Percentiles rank a stretch among this genome's conserved stretches.
phyloP scores from a whole-genome alignment of 225 moss, liverwort and hornwort genomes.

The Marchantia polymorpha region DNA sequence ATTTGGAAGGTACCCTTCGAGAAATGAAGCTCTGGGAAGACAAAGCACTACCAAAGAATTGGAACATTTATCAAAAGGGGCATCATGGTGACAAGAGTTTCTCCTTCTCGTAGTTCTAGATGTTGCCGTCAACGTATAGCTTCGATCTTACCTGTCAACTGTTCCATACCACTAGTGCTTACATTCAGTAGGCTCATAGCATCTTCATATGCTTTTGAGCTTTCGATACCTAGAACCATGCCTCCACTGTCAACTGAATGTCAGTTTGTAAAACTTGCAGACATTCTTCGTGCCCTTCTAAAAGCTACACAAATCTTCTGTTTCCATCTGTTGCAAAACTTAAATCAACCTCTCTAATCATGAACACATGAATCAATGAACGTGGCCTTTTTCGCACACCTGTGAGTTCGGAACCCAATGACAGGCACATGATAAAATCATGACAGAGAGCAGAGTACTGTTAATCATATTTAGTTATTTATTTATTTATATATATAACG shows the following conservation, averaged over 20 bases:
- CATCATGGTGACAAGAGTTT: neutral
- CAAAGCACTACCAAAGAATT: constrained; percentile 55
- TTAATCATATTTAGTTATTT: too few relatives aligned
- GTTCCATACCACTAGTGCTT: neutral
- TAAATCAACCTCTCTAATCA: neutral
- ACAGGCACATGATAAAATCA: neutral
- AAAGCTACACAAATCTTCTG: neutral
- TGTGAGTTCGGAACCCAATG: neutral
- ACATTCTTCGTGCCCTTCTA: neutral
- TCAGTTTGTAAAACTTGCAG: neutral
- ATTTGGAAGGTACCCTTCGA: constrained; percentile 71
- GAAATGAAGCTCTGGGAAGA: constrained; percentile 62
- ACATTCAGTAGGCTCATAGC: too few relatives aligned
- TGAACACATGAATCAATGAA: neutral
- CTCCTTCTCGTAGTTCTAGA: neutral
- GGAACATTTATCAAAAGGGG: constrained; percentile 29
- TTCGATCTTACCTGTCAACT: neutral
- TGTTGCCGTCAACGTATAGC: neutral
- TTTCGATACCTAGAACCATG: neutral
- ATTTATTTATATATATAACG: too few relatives aligned
- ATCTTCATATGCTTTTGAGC: too few relatives aligned
- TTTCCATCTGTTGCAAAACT: too few relatives aligned
- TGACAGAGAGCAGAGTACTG: neutral
- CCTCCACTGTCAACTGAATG: too few relatives aligned
- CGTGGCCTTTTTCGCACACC: neutral